These are phyloP conservation scores for Ammopiptanthus mongolicus DNA, from an alignment of 306 rosid species.

Conservation along the genomic window DNA sequence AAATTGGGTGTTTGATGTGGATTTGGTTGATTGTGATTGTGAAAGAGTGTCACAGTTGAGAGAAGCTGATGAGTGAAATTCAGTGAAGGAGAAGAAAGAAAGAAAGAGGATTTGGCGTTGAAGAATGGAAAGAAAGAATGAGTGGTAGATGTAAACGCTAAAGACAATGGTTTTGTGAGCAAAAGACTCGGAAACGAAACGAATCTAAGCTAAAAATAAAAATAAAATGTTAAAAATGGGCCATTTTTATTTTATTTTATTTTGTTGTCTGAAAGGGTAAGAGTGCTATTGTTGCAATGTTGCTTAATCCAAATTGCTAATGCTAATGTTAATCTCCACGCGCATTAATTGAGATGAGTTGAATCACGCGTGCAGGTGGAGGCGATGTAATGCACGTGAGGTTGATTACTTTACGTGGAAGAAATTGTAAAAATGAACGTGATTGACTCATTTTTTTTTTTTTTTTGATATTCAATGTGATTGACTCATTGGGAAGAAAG, in stretches of 20 bases:
- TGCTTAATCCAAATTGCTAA: too few relatives aligned
- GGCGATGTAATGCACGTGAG: not conserved
- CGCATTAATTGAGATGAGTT: not conserved
- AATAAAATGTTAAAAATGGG: not conserved
- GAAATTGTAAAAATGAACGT: not conserved
- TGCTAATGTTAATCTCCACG: not conserved
- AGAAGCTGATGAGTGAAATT: constrained; percentile 13
- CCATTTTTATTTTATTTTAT: not conserved
- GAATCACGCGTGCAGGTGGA: not conserved
- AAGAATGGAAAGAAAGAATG: not conserved
- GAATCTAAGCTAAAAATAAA: not conserved
- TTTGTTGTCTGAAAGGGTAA: not conserved
- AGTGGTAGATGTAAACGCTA: too few relatives aligned
- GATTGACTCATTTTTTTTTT: not conserved
- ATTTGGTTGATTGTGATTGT: constrained; percentile 6
- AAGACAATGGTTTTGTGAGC: constrained; percentile 19
- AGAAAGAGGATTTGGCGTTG: constrained; percentile 20
- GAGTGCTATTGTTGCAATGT: not conserved
- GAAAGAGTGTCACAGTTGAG: not conserved
- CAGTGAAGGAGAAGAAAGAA: not conserved
- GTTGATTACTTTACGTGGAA: not conserved
- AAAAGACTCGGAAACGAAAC: constrained; percentile 12
- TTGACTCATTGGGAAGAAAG: too few relatives aligned
- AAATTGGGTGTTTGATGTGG: constrained; percentile 33
- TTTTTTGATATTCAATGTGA: too few relatives aligned